Evolutionary conservation across 2,329 filamentous ascomycete genomes (phyloP), one percentile per base, ranked within the genome.

Genomic region (Ploettnerulaceae sp.): DNA sequence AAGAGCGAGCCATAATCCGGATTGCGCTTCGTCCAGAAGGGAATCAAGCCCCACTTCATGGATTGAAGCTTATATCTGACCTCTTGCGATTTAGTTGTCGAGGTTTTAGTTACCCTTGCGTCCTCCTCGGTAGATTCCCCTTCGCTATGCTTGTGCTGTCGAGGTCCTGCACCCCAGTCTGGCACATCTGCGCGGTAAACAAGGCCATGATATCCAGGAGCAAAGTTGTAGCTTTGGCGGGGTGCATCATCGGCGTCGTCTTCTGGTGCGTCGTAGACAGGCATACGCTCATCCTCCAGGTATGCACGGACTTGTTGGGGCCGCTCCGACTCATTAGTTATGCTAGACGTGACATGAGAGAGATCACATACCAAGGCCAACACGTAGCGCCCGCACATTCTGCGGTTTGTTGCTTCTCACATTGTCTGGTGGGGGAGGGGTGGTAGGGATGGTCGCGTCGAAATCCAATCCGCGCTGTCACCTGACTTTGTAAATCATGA

Each of bases 1-100:
- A 95, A 75, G 65, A 89, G 74, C 1, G 81, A 81, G 20, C 77
- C 74, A 60, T 93, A 91, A 61, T 89, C 81, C 0, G 89, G 87
- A 42, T 82, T 82, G 9, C 84, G 76, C 34, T 91, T 95, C 3
- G 87, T 94, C 91, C 91, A 97, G 66, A 84, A 95, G 0, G 93
- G 91, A 11, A 97, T 74, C 5, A 98, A 75, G 0, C 91, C 93
- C 93, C 93, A 98, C 75, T 89, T 91, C 86, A 97, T 97, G 2
- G 82, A 75, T 64, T 96, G 89, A 7, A 98, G 71, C 65, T 86
- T 91, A 70, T 94, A 95, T 56, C 69, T 80, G 7, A 74, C 73
- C 39, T 58, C 52, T 14, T 20, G 46, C 28, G 49, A 32, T 18
- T 58, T 54, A 21, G 39, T 36, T 44, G 45, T 20, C 47, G 51